Conservation (phyloP, 2,329 filamentous ascomycete genomes). For the Dothidotthia symphoricarpi region DNA sequence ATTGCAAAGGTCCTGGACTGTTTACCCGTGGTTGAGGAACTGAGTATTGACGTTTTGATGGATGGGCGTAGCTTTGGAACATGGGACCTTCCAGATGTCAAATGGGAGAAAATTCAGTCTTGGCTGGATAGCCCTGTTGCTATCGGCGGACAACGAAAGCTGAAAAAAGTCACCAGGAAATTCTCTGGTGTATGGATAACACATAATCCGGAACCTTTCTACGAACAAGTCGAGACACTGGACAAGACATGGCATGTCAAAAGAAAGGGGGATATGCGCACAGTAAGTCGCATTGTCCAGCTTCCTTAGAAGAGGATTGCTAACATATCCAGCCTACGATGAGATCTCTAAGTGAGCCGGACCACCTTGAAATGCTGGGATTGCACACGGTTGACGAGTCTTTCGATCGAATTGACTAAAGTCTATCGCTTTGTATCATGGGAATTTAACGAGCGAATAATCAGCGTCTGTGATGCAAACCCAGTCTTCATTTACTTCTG, state of each 20-base stretch:
- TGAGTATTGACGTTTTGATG: conserved; percentile 24
- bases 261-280: conserved; percentile 17
- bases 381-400: conserved; percentile 10
- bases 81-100: conserved; percentile 31
- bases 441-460: no score
- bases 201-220: conserved; percentile 12
- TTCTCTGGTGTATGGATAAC: conserved; percentile 14
- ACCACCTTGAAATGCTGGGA: conserved; percentile 11
- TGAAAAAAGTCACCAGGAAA: conserved; percentile 21
- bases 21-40: conserved; percentile 27
- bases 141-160: neutral
- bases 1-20: conserved; percentile 22
- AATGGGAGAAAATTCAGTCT: conserved; percentile 23
- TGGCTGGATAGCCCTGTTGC: conserved; percentile 27
- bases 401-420: conserved; percentile 13
- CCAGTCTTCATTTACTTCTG: no score
- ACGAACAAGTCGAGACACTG: conserved; percentile 25
- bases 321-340: conserved; percentile 6
- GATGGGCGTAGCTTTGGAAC: conserved; percentile 18
- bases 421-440: no score
- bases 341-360: conserved; percentile 3
- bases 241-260: conserved; percentile 14
- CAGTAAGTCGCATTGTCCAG: conserved; percentile 8
- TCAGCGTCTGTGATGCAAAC: no score
- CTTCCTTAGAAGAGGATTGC: neutral